Percentiles rank a stretch among this genome's conserved stretches.
These are phyloP conservation scores for Diaporthe eres DNA, from an alignment of 2,329 filamentous ascomycete genomes.

Conservation along the genomic window DNA sequence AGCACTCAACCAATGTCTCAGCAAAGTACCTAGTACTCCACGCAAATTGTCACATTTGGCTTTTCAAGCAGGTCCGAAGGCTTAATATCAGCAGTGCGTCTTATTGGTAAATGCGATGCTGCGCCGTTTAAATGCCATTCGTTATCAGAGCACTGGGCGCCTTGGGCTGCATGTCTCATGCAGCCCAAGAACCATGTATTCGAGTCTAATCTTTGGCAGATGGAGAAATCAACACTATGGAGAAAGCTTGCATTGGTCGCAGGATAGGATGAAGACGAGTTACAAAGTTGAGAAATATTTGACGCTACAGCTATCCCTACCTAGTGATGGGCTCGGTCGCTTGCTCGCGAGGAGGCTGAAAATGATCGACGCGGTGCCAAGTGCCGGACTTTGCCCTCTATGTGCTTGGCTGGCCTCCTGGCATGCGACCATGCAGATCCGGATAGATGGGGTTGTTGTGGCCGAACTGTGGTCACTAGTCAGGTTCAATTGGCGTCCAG, in stretches of 20 bases:
- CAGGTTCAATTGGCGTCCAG: background rate
- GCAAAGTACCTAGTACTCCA: background rate
- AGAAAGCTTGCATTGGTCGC: background rate
- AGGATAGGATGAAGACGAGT: too few species aligned
- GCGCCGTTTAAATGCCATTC: background rate
- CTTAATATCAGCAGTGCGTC: background rate
- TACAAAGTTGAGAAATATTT: background rate
- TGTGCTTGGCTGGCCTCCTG: background rate
- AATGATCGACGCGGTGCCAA: constrained; percentile 25
- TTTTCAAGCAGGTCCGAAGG: background rate
- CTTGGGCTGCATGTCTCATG: background rate
- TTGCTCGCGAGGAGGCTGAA: constrained; percentile 3
- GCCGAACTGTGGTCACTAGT: background rate
- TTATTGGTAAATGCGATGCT: background rate
- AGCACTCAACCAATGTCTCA: background rate
- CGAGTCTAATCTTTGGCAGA: too few species aligned
- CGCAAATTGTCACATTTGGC: background rate
- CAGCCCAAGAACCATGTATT: background rate
- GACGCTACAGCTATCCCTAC: background rate
- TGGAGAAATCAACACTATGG: background rate
- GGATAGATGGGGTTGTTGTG: background rate
- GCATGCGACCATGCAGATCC: constrained; percentile 24
- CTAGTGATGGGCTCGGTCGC: background rate
- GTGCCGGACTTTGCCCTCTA: background rate
- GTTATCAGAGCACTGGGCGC: background rate